phyloP scores from a whole-genome alignment of 108 stramenopile species.

The Stephanodiscus triporus region DNA sequence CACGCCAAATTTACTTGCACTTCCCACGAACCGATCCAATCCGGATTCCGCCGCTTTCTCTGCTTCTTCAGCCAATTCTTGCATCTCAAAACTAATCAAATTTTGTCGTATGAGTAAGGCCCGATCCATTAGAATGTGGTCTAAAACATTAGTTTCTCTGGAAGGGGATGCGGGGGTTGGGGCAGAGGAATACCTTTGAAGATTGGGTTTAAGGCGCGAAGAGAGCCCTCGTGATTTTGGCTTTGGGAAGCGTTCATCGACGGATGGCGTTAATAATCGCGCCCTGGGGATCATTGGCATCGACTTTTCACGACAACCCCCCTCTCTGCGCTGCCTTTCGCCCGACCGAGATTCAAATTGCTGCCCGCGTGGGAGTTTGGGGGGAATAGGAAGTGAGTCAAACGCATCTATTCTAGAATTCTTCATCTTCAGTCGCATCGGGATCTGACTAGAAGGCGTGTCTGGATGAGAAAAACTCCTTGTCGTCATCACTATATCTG shows the following conservation, averaged over 20 bases:
- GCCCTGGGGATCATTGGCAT: background rate
- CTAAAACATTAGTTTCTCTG: constrained; percentile 19
- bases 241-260: background rate
- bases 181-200: constrained; percentile 9
- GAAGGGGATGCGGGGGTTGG: background rate
- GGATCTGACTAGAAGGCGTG: background rate
- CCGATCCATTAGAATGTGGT: constrained; percentile 36
- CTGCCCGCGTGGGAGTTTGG: background rate
- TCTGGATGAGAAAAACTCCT: background rate
- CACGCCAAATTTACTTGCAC: constrained; percentile 39
- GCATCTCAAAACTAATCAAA: constrained; percentile 42
- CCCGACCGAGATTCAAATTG: background rate
- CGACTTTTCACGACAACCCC: background rate
- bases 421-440: background rate
- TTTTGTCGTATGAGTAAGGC: constrained; percentile 35
- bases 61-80: constrained; percentile 47
- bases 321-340: background rate
- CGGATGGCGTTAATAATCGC: background rate
- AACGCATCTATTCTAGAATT: constrained; percentile 1
- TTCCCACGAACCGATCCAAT: constrained; percentile 45
- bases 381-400: background rate
- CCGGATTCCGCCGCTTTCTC: constrained; percentile 52
- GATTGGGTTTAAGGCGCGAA: background rate
- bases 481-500: background rate
- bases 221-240: background rate